Conservation (phyloP, 148 eudicot species). For the Rhododendron henanense region DNA sequence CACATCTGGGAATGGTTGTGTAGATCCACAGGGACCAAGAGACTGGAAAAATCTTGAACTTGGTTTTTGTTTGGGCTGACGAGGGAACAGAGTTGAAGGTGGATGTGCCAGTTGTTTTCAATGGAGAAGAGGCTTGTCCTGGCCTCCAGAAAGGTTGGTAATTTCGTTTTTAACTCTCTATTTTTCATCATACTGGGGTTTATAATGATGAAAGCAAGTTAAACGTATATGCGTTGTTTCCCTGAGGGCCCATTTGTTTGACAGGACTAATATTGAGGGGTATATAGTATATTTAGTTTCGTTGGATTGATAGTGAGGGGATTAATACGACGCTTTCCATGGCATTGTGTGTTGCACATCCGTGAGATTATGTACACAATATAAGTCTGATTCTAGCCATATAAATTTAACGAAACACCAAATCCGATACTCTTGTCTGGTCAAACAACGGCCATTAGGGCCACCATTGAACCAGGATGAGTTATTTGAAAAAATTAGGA, state of each 20-base stretch:
- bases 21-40: constrained; percentile 71
- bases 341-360: neutral
- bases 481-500: neutral
- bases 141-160: constrained; percentile 79
- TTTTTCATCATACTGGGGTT: neutral
- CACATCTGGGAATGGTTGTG: constrained; percentile 1
- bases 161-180: neutral
- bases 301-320: neutral
- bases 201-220: neutral
- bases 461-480: neutral
- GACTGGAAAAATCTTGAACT: constrained; percentile 72
- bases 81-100: constrained; percentile 66
- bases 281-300: neutral
- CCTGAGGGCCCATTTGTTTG: neutral
- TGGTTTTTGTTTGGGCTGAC: constrained; percentile 91
- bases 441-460: neutral
- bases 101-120: constrained; percentile 79
- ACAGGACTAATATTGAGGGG: neutral
- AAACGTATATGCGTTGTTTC: neutral
- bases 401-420: neutral
- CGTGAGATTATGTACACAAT: neutral
- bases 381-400: neutral
- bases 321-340: neutral
- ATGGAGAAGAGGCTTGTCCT: constrained; percentile 66
- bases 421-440: neutral